A percentile compares a stretch with the other conserved stretches of the same genome.
These are phyloP conservation scores for Dactylellina leptospora DNA, from an alignment of 2,329 filamentous ascomycete genomes.

Conservation along the genomic window DNA sequence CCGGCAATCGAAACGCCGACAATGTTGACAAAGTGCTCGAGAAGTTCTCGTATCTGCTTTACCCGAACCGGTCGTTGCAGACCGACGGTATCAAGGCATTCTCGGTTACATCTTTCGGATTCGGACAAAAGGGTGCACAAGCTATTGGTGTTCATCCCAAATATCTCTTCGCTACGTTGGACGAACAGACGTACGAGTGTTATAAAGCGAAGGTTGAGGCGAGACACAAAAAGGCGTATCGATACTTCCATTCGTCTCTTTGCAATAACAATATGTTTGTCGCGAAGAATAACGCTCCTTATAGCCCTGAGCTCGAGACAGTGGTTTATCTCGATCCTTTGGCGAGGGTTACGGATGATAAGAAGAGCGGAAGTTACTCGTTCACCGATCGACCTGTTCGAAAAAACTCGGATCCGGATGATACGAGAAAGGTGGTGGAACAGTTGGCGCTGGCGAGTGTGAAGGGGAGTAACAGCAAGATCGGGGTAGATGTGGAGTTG, in stretches of 20 bases:
- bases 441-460: conserved; percentile 74
- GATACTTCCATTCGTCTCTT: conserved; percentile 97
- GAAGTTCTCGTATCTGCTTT: conserved; percentile 97
- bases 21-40: conserved; percentile 97
- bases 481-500: conserved; percentile 93
- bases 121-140: conserved; percentile 98
- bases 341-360: conserved; percentile 83
- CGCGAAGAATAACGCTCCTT: conserved; percentile 90
- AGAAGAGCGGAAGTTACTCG: conserved; percentile 81
- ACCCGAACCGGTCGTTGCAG: conserved; percentile 92
- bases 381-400: conserved; percentile 77
- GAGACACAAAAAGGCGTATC: conserved; percentile 97
- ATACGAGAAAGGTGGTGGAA: conserved; percentile 79
- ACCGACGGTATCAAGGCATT: conserved; percentile 99
- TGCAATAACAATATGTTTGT: conserved; percentile 99
- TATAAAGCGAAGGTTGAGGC: conserved; percentile 91
- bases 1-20: conserved; percentile 96
- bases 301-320: conserved; percentile 84
- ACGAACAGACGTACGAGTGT: conserved; percentile 79
- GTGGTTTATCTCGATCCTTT: conserved; percentile 93
- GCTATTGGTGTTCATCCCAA: conserved; percentile 96
- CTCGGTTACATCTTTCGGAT: conserved; percentile 98
- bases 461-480: conserved; percentile 72
- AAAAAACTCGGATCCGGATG: conserved; percentile 68
- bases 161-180: conserved; percentile 94